A percentile compares a stretch with the other conserved stretches of the same genome.
Conservation (phyloP, 2,329 filamentous ascomycete species). For the Trichothecium sympodiale region DNA sequence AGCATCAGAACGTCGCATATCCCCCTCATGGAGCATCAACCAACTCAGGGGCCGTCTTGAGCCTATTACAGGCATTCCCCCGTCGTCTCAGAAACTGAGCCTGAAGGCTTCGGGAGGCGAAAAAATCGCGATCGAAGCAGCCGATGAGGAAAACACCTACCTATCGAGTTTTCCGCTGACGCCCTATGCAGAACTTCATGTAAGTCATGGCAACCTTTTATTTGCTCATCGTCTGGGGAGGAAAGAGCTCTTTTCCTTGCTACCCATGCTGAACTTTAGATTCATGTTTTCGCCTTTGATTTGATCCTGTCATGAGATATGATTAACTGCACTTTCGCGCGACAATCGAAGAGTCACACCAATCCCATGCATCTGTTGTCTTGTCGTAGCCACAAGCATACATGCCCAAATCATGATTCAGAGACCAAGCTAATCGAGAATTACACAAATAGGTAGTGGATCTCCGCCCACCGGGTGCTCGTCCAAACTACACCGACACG, state of each 20-base stretch:
- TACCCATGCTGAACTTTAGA: too few species aligned
- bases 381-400: too few species aligned
- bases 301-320: too few species aligned
- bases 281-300: too few species aligned
- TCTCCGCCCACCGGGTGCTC: slow-evolving; percentile 62
- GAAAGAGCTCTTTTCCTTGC: too few species aligned
- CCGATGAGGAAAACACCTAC: slow-evolving; percentile 60
- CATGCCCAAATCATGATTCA: too few species aligned
- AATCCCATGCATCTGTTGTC: too few species aligned
- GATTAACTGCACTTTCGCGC: too few species aligned
- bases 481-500: slow-evolving; percentile 72
- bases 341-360: too few species aligned
- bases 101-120: slow-evolving; percentile 53
- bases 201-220: slow-evolving; percentile 38
- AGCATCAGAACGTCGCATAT: slow-evolving; percentile 80
- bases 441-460: slow-evolving; percentile 56
- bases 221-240: too few species aligned
- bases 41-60: slow-evolving; percentile 82
- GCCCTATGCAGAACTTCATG: slow-evolving; percentile 69
- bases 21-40: slow-evolving; percentile 80
- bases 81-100: slow-evolving; percentile 62
- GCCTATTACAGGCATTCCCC: slow-evolving; percentile 84
- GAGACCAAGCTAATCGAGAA: too few species aligned
- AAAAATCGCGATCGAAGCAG: slow-evolving; percentile 52
- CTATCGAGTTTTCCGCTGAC: slow-evolving; percentile 56